Percentiles rank a stretch among this genome's conserved stretches.
phyloP scores from a whole-genome alignment of 495 filamentous ascomycete species.

The Penicillium pulvis region DNA sequence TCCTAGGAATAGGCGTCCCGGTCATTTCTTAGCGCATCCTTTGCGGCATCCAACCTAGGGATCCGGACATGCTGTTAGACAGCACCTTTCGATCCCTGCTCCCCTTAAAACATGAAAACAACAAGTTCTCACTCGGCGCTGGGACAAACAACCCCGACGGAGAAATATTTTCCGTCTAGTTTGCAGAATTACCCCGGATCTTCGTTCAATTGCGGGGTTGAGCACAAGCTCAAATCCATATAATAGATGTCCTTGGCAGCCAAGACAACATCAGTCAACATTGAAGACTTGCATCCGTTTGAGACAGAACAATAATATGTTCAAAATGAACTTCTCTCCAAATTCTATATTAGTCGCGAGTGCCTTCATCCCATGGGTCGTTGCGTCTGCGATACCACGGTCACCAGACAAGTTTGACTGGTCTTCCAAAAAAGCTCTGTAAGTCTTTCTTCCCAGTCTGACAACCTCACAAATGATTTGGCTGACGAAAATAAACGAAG shows the following conservation, averaged over 20 bases:
- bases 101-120: not conserved
- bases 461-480: not conserved
- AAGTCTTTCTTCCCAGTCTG: not conserved
- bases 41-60: too few relatives aligned
- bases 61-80: not conserved
- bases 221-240: not conserved
- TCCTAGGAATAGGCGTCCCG: not conserved
- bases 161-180: constrained; percentile 21
- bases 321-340: constrained; percentile 5
- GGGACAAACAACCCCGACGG: constrained; percentile 9
- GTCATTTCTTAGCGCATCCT: not conserved
- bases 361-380: constrained; percentile 3
- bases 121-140: not conserved
- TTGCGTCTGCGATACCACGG: constrained; percentile 11
- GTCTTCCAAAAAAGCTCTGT: constrained; percentile 36
- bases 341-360: constrained; percentile 4
- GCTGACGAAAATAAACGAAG: constrained; percentile 16
- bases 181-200: constrained; percentile 17
- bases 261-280: too few relatives aligned
- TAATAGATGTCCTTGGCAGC: not conserved
- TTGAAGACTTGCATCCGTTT: too few relatives aligned
- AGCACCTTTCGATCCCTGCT: not conserved
- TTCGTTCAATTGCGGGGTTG: constrained; percentile 15
- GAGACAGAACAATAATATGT: not conserved
- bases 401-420: constrained; percentile 29